Conservation (phyloP, 2,329 filamentous ascomycete genomes). For the Sphaerostilbella broomeana region DNA sequence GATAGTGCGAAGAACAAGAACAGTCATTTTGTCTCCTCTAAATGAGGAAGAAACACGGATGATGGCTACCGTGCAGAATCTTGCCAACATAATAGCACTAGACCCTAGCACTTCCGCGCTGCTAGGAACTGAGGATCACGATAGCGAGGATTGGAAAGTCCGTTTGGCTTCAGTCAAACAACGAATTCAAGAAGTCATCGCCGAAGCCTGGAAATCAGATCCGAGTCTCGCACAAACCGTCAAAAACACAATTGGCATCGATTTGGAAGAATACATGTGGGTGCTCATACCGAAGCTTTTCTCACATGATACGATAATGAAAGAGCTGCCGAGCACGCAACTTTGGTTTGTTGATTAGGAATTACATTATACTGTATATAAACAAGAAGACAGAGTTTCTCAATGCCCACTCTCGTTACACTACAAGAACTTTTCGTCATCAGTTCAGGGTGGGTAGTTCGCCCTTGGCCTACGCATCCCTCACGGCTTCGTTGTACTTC, state of each 20-base stretch:
- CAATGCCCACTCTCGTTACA: no score
- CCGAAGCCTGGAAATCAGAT: slow-evolving; percentile 10
- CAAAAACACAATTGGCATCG: slow-evolving; percentile 12
- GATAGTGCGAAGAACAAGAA: slow-evolving; percentile 8
- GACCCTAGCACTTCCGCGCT: slow-evolving; percentile 7
- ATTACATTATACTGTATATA: no score
- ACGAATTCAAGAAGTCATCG: slow-evolving; percentile 12
- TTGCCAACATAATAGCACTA: slow-evolving; percentile 9
- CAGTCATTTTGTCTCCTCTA: slow-evolving; percentile 10
- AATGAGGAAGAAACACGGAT: slow-evolving; percentile 9
- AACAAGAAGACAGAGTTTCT: no score
- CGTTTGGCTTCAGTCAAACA: slow-evolving; percentile 2
- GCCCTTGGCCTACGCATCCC: slow-evolving; percentile 30
- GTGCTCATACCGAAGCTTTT: slow-evolving; percentile 15
- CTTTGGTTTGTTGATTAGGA: slow-evolving; percentile 16
- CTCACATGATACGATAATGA: slow-evolving; percentile 12
- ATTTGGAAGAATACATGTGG: slow-evolving; percentile 16
- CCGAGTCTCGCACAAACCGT: slow-evolving; percentile 11
- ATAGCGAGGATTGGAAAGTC: slow-evolving; percentile 10
- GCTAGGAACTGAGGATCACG: not conserved
- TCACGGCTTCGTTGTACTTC: slow-evolving; percentile 29
- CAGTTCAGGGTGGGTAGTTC: slow-evolving; percentile 7
- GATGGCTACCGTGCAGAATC: slow-evolving; percentile 6
- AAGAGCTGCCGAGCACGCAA: slow-evolving; percentile 9
- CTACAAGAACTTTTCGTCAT: no score